Conservation (phyloP, 2,329 filamentous ascomycete genomes). For the Parastagonospora nodorum region DNA sequence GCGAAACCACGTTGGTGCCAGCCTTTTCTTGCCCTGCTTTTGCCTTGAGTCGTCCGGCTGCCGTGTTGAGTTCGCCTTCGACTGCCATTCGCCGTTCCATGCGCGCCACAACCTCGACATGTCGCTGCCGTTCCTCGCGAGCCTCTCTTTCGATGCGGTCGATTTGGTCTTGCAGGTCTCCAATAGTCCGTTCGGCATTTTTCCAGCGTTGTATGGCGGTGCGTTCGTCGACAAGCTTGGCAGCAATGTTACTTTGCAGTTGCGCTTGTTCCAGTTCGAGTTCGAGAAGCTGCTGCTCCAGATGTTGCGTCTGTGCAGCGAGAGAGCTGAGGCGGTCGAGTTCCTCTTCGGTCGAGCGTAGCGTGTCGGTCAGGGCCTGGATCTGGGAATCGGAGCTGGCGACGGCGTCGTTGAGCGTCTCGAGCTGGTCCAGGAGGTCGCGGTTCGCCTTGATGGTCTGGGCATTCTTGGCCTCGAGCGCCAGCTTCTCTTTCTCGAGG, state of each 20-base stretch:
- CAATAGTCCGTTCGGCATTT: slow-evolving; percentile 79
- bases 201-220: slow-evolving; percentile 83
- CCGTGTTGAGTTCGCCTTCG: slow-evolving; percentile 79
- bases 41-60: slow-evolving; percentile 78
- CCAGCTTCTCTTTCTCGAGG: slow-evolving; percentile 72
- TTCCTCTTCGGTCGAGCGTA: slow-evolving; percentile 78
- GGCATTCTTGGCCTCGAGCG: slow-evolving; percentile 76
- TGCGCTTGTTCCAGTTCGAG: slow-evolving; percentile 81
- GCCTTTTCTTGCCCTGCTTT: slow-evolving; percentile 64
- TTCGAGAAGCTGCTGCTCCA: slow-evolving; percentile 78
- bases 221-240: slow-evolving; percentile 74
- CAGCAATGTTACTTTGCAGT: slow-evolving; percentile 69
- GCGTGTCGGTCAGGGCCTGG: slow-evolving; percentile 73
- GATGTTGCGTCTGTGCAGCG: slow-evolving; percentile 73
- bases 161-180: slow-evolving; percentile 81
- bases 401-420: slow-evolving; percentile 79
- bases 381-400: slow-evolving; percentile 80
- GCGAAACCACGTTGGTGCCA: slow-evolving; percentile 77
- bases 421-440: slow-evolving; percentile 79
- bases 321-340: slow-evolving; percentile 75
- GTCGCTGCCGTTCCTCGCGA: slow-evolving; percentile 76
- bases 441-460: slow-evolving; percentile 83
- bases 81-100: slow-evolving; percentile 84
- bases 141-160: slow-evolving; percentile 87
- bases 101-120: slow-evolving; percentile 77